Percentiles rank a stretch among this genome's conserved stretches.
These are phyloP conservation scores for Castanospermum australe DNA, from an alignment of 306 rosid species.

Conservation along the genomic window DNA sequence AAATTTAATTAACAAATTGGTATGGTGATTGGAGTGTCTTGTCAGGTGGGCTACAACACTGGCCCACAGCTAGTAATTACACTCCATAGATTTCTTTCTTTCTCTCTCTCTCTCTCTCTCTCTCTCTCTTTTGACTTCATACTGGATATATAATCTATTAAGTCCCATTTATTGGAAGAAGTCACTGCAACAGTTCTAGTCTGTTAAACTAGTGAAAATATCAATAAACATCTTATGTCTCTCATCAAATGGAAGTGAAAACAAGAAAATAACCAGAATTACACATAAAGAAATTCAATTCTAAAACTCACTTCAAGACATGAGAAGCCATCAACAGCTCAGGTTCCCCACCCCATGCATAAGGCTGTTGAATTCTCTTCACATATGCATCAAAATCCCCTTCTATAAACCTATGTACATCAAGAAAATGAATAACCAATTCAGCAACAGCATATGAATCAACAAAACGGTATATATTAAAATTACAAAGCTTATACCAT, in stretches of 20 bases:
- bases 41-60: background rate
- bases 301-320: slow-evolving; percentile 70
- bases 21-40: background rate
- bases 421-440: background rate
- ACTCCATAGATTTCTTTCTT: too few relatives aligned
- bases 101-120: too few relatives aligned
- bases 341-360: slow-evolving; percentile 96
- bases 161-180: background rate
- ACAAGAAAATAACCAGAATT: background rate
- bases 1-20: too few relatives aligned
- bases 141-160: background rate
- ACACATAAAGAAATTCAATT: background rate
- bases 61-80: background rate
- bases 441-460: background rate
- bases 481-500: slow-evolving; percentile 55
- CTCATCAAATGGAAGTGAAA: background rate
- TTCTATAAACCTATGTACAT: slow-evolving; percentile 70
- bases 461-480: background rate
- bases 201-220: background rate
- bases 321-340: slow-evolving; percentile 95
- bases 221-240: background rate
- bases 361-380: slow-evolving; percentile 66
- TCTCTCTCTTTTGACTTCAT: background rate
- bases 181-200: background rate
- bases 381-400: slow-evolving; percentile 87